Conservation (phyloP, 1,284 basidiomycete genomes). For the Cryptococcus hybrid region DNA sequence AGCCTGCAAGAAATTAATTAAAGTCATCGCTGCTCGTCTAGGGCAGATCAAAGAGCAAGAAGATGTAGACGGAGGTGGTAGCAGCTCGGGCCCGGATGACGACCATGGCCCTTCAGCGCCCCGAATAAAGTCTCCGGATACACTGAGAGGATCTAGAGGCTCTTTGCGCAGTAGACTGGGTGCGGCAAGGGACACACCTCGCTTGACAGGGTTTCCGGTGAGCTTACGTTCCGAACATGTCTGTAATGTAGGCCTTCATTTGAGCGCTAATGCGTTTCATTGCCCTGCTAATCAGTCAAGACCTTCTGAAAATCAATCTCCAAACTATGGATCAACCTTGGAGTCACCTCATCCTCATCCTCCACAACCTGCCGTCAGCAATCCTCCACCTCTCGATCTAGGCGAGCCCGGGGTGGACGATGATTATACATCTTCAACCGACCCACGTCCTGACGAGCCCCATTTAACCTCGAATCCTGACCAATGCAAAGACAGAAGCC, state of each 20-base stretch:
- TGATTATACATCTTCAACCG: background rate
- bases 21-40: slow-evolving; percentile 33
- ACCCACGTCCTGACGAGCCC: background rate
- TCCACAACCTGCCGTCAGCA: background rate
- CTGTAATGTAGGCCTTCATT: background rate
- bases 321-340: slow-evolving; percentile 34
- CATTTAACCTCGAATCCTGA: background rate
- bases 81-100: slow-evolving; percentile 38
- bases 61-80: slow-evolving; percentile 26
- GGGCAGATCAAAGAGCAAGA: slow-evolving; percentile 19
- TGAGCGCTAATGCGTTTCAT: too few species aligned
- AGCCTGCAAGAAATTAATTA: slow-evolving; percentile 50
- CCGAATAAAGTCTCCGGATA: slow-evolving; percentile 12
- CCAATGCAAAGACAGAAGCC: background rate
- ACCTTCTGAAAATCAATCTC: slow-evolving; percentile 4
- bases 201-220: slow-evolving; percentile 5
- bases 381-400: slow-evolving; percentile 42
- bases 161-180: slow-evolving; percentile 2
- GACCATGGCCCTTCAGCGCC: slow-evolving; percentile 42
- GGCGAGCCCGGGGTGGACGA: slow-evolving; percentile 26
- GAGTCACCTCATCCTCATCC: slow-evolving; percentile 28
- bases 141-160: background rate
- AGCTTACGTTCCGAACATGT: background rate
- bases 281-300: slow-evolving; percentile 1
- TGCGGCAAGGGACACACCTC: slow-evolving; percentile 3